Base-by-base conservation (phyloP, 2,329 filamentous ascomycete species). In the Alternaria ethzedia region DNA sequence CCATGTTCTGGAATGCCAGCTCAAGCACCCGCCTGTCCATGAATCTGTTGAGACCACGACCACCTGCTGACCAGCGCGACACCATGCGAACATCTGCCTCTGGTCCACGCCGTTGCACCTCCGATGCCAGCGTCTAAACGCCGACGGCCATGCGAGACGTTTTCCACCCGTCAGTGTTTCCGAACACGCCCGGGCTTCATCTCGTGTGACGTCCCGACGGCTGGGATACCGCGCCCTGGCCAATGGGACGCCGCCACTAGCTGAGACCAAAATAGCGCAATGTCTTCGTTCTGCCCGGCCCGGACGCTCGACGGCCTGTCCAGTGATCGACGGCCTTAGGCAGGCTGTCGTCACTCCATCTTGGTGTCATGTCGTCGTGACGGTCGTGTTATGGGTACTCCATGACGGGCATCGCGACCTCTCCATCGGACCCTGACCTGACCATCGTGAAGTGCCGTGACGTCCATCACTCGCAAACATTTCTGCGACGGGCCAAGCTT, bases 1-100 rank as follows among this genome's bases (percentile, higher is more conserved):
- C 23, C 54, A 46, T 55, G 66, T 73, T 73, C 70, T 73, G 69
- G 71, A 74, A 73, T 71, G 66, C 47, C 52, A 41, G 50, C 41
- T 41, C 36, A 41, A 41, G 26, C 57, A 20, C 36, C 25, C 44
- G 25, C 17, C 17, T 55, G 50, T 6, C 50, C 50, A 32, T 15
- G 56, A 58, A 52, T 11, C 36, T 43, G 57, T 59, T 46, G 57
- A 54, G 45, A 46, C 43, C 17, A 23, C 54, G 17, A 30, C 46
- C 32, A 56, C 46, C 46, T 43, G 17, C 20, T 52, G 56, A 44
- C 43, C 54, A 12, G 26, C 46, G 46, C 57, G 26, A 30, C n/a
- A n/a, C 44, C 20, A 50, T 30, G 43, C 41, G 54, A 58, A 49
- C 57, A 54, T 20, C 20, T 4, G 21, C 11, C 21, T 23, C 45